Base-by-base conservation (phyloP, 768 basidiomycete genomes). In the Tulasnella sp. region DNA sequence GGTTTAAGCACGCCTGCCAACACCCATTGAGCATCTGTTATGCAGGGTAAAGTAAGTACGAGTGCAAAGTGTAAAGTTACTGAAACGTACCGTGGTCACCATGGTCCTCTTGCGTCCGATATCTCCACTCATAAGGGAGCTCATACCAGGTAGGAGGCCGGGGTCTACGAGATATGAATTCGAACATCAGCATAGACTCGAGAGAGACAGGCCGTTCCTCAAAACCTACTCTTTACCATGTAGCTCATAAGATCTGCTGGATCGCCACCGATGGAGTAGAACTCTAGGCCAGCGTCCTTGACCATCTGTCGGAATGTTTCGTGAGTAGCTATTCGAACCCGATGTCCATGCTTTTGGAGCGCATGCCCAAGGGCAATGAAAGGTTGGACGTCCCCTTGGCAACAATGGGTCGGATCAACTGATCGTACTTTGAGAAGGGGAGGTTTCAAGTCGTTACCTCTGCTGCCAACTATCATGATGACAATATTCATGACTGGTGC, bases 231-330 rank as follows among this genome's bases (percentile, higher is more conserved):
- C 68, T 80, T 81, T 49, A 85, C 83, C 83, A 85, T 84, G 63
- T 82, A 85, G 49, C 80, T 80, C 82, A 85, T 84, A 10, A 85
- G 69, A 56, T 82, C 80, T 52, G 79, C 76, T 0, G 82, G 83
- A 68, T 81, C 74, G 1, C 82, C 83, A 7, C 83, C 82, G 32
- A 82, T 78, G 54, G 74, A 73, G 65, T 77, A 83, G 68, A 81
- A 84, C 61, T 83, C 82, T 3, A 84, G 69, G 1, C 76, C 77
- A 13, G 73, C 69, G 1, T 77, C 75, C 3, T 66, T 68, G 17
- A 85, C 79, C 64, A 83, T 82, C 4, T 74, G 67, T 21, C 75
- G 74, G 68, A 84, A 85, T 1, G 78, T 80, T 60, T 76, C 77
- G 67, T 85, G 83, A 0, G 81, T 79, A 0, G 80, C 83, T 26